Evolutionary conservation across 2,329 filamentous ascomycete genomes (phyloP).

Genomic region (Fonsecaea pedrosoi): DNA sequence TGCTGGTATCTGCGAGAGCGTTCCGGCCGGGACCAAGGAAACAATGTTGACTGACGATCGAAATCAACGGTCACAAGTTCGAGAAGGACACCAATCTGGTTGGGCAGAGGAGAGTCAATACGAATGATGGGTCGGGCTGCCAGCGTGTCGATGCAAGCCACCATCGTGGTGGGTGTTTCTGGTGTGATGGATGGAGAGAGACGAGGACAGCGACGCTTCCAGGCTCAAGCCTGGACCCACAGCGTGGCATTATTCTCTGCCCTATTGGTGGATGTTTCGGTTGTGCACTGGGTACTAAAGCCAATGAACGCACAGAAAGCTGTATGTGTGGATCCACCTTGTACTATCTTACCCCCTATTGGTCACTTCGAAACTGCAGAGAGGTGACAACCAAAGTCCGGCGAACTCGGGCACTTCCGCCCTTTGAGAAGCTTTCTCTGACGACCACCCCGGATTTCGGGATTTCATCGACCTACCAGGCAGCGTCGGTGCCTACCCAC

Average conservation of each 20-base stretch:
- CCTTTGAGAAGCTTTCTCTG: neutral
- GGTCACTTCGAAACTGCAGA: neutral
- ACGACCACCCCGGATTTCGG: constrained; percentile 6
- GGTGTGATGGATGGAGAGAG: neutral
- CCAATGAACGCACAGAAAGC: neutral
- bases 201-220: constrained; percentile 1
- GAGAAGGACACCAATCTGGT: neutral
- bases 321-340: neutral
- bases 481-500: neutral
- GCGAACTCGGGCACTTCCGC: constrained; percentile 4
- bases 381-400: neutral
- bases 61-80: neutral
- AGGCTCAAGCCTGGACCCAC: neutral
- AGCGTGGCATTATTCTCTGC: neutral
- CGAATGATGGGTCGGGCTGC: neutral
- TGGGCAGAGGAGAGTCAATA: neutral
- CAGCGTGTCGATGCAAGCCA: constrained; percentile 15
- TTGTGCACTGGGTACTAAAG: neutral
- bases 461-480: neutral
- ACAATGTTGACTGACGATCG: neutral
- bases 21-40: neutral
- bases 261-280: neutral
- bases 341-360: neutral
- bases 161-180: constrained; percentile 3
- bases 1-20: neutral